A percentile compares a stretch with the other conserved stretches of the same genome.
These are phyloP conservation scores for Alternaria conjuncta DNA, from an alignment of 2,329 filamentous ascomycete genomes.

Conservation along the genomic window DNA sequence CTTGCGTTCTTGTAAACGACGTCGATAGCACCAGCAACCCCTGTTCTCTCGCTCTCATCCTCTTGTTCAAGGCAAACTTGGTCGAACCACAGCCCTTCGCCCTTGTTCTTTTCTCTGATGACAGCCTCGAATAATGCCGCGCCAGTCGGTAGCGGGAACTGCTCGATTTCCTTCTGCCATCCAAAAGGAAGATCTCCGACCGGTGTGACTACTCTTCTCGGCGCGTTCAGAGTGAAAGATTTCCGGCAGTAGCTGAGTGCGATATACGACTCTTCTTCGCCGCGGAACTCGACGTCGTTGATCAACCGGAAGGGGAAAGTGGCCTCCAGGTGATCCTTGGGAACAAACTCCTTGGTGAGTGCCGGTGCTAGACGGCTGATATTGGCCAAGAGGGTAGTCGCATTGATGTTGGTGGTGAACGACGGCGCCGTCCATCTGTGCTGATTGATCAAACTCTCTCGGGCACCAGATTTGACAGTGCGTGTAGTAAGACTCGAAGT, in stretches of 20 bases:
- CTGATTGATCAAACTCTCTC: slow-evolving; percentile 26
- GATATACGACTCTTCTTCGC: slow-evolving; percentile 49
- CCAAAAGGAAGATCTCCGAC: slow-evolving; percentile 43
- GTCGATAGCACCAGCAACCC: slow-evolving; percentile 52
- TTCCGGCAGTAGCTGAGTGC: slow-evolving; percentile 55
- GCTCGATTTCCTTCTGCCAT: slow-evolving; percentile 40
- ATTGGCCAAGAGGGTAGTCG: slow-evolving; percentile 31
- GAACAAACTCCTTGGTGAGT: slow-evolving; percentile 40
- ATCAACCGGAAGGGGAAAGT: slow-evolving; percentile 49
- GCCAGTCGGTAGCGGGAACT: slow-evolving; percentile 50
- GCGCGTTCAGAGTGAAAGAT: slow-evolving; percentile 31
- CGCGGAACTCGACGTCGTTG: slow-evolving; percentile 38
- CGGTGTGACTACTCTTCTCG: slow-evolving; percentile 30
- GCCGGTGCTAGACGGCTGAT: slow-evolving; percentile 36
- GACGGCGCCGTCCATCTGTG: slow-evolving; percentile 9
- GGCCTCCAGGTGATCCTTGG: slow-evolving; percentile 26
- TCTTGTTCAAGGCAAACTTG: slow-evolving; percentile 55
- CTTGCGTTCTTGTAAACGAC: slow-evolving; percentile 52
- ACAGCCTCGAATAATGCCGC: slow-evolving; percentile 51
- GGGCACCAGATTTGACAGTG: slow-evolving; percentile 26
- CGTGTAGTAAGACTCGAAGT: slow-evolving; percentile 34
- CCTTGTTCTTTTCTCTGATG: slow-evolving; percentile 44
- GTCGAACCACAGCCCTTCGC: slow-evolving; percentile 55
- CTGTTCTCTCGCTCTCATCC: slow-evolving; percentile 48
- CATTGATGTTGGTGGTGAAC: slow-evolving; percentile 21